Base-by-base conservation (phyloP, 192 early-diverging fungal genomes). In the Linnemannia elongata region DNA sequence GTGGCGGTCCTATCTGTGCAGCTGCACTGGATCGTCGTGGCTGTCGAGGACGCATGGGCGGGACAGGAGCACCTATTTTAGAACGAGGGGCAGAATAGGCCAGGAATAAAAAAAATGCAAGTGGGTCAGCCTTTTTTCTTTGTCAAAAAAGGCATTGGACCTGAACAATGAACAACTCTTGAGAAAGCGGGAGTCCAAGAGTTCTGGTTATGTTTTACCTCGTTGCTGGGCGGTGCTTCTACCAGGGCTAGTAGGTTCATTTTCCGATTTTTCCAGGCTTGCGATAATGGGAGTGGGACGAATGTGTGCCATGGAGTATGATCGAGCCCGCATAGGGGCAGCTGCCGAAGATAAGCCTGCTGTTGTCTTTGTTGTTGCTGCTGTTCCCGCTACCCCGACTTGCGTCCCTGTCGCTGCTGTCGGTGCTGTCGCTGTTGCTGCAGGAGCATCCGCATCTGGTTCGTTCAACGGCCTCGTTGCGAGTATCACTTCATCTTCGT, bases 281-380 rank as follows among this genome's bases (percentile, higher is more conserved):
- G 74, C 24, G 18, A 80, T 66, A 33, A 66, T 66, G 60, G 60
- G 60, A 33, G 35, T 66, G 60, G 60, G 60, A 66, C 60, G 60
- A 55, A 81, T 66, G 38, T 86, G 84, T 27, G 79, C 80, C 85
- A 87, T 81, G 18, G 85, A 78, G 27, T 87, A 41, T 27, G 85
- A 87, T 22, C 85, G 85, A 47, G 79, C 69, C 47, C 85, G 60
- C 6, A 15, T 12, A 66, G 60, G 27, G 27, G 60, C 13, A 30
- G 13, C 24, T 66, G 60, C 60, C 12, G 60, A 24, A 9, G 24
- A n/a, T 27, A n/a, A 22, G 22, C 54, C 33, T 33, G 27, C 12
- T 66, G 60, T 33, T 66, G 30, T 33, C 27, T 15, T 45, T 45
- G 60, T 3, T 15, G 60, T 30, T 66, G 60, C 33, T 66, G 30